Base-by-base conservation (phyloP, 2,329 filamentous ascomycete species). In the Ceratocystis diversiconidia region DNA sequence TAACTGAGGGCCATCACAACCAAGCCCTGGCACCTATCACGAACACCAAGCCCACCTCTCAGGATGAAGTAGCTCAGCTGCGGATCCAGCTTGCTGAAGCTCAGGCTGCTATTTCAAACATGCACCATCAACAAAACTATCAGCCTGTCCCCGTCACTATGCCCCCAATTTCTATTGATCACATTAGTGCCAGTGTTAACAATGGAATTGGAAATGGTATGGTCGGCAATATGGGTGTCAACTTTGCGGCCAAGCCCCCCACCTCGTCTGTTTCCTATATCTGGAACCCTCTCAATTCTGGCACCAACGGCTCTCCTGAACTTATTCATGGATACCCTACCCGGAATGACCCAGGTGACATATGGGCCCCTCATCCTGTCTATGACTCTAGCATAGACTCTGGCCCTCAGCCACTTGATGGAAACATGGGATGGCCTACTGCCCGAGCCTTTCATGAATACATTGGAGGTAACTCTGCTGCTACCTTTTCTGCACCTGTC, bases 21-120 rank as follows among this genome's bases (percentile, higher is more conserved):
- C 63, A 60, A 17, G 63, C 36, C 19, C 19, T 64, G n/a, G 22
- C 63, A 52, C 30, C 28, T 19, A 62, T 48, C 43, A 30, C 61
- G 12, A 63, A 52, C n/a, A 41, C 30, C 30, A 63, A 50, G 4
- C 28, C 44, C 3, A n/a, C n/a, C 12, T 73, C 76, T 63, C 76
- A 76, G 41, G 82, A 84, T 36, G 87, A 90, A 72, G 76, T 91
- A 32, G 76, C 84, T 67, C 84, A 83, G 63, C 78, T 92, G 66
- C 65, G 62, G 3, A 89, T 88, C 76, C 84, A 91, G 74, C 81
- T 92, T 63, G 85, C 86, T 55, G 80, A 85, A 68, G 87, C 88
- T 44, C 84, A 88, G 68, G 85, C 79, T 15, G 50, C 65, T 12
- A 52, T 67, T 25, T 43, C 57, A 25, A 61, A 22, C 19, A 50